Conservation (phyloP, 1,139 yeast species). For the Pichia sp. region DNA sequence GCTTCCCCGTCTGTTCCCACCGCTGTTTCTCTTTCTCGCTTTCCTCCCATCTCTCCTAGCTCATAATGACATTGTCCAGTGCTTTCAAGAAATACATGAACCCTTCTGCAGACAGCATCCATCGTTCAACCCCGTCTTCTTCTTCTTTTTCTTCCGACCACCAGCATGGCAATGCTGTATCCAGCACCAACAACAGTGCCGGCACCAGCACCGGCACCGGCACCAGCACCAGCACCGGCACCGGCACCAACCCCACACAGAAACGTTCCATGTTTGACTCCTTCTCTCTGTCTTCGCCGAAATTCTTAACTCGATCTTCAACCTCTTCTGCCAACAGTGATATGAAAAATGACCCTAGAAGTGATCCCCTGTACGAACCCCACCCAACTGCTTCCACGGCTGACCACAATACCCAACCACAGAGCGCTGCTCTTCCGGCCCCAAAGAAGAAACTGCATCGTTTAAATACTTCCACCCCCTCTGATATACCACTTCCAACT, state of each 20-base stretch:
- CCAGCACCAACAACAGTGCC: too few relatives aligned
- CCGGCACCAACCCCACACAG: background rate
- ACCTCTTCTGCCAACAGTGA: background rate
- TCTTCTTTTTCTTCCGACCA: background rate
- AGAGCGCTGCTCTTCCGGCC: background rate
- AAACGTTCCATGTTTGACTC: background rate
- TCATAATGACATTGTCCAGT: background rate
- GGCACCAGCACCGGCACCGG: too few relatives aligned
- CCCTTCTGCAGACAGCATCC: background rate
- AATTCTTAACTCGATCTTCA: background rate
- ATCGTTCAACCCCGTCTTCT: background rate
- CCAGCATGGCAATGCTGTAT: too few relatives aligned
- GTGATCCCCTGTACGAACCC: slow-evolving; percentile 3
- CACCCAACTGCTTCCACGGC: background rate
- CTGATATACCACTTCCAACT: background rate
- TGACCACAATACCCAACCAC: background rate
- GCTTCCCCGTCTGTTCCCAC: background rate
- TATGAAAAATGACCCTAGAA: background rate
- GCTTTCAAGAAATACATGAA: slow-evolving; percentile 2
- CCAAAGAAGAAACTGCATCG: too few relatives aligned
- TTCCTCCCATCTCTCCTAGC: background rate
- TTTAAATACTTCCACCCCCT: background rate
- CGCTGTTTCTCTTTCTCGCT: background rate
- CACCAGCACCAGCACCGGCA: too few relatives aligned
- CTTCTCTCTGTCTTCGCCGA: background rate